phyloP scores from a whole-genome alignment of 2,329 filamentous ascomycete species.

The Diplodia scrobiculata region DNA sequence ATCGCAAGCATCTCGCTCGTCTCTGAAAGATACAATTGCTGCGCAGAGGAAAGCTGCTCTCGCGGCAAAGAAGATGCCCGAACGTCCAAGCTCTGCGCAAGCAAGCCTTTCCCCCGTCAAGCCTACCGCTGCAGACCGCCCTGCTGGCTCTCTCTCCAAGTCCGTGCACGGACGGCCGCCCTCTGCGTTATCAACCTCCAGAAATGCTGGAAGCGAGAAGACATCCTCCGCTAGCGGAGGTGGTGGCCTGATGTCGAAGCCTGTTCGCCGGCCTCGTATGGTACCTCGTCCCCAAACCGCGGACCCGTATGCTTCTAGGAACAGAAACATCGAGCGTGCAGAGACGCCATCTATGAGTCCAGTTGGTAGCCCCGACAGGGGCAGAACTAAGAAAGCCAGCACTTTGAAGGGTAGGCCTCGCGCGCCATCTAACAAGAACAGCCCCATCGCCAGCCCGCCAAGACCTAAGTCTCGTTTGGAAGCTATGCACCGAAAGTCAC shows the following conservation, averaged over 20 bases:
- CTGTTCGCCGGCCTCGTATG: slow-evolving; percentile 57
- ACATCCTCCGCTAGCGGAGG: slow-evolving; percentile 36
- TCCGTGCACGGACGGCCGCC: slow-evolving; percentile 42
- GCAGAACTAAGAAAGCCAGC: slow-evolving; percentile 43
- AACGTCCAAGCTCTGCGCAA: slow-evolving; percentile 61
- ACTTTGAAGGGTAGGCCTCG: slow-evolving; percentile 40
- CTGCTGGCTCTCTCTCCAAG: slow-evolving; percentile 38
- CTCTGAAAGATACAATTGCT: slow-evolving; percentile 78
- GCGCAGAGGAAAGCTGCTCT: slow-evolving; percentile 69
- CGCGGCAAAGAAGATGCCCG: slow-evolving; percentile 50
- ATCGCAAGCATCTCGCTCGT: slow-evolving; percentile 47
- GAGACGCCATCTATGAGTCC: slow-evolving; percentile 53
- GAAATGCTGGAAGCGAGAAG: slow-evolving; percentile 36
- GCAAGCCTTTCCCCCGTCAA: slow-evolving; percentile 55
- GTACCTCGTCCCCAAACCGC: slow-evolving; percentile 57
- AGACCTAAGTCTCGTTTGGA: slow-evolving; percentile 43
- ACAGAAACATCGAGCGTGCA: slow-evolving; percentile 41
- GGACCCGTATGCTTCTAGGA: slow-evolving; percentile 54
- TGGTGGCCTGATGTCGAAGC: slow-evolving; percentile 59
- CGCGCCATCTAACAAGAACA: slow-evolving; percentile 35
- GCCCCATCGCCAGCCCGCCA: slow-evolving; percentile 43
- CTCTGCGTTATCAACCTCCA: slow-evolving; percentile 41
- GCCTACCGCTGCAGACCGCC: slow-evolving; percentile 40
- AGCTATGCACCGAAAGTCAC: slow-evolving; percentile 39
- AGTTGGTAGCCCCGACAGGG: slow-evolving; percentile 47